These are phyloP conservation scores for Erodium trifolium DNA, from an alignment of 441 rosid genomes.

Conservation along the genomic window DNA sequence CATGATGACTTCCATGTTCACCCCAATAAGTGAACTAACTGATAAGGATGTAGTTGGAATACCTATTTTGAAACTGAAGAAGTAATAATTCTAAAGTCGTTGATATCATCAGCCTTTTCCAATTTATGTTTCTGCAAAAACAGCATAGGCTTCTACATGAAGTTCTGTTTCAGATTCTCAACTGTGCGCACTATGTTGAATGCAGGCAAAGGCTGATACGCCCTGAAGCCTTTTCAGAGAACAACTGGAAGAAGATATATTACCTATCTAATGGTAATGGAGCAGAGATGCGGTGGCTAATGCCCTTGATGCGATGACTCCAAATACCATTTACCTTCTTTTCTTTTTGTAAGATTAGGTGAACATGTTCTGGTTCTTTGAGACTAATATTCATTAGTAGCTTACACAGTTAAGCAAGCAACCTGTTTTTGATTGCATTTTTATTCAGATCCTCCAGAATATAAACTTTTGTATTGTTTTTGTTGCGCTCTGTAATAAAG, in stretches of 20 bases:
- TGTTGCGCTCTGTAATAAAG: too few relatives aligned
- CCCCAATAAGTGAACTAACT: neutral
- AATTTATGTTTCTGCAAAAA: too few relatives aligned
- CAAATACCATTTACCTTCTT: neutral
- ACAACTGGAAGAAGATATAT: conserved; percentile 71
- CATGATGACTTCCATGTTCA: neutral
- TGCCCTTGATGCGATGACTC: conserved; percentile 54
- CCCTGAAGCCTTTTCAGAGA: conserved; percentile 72
- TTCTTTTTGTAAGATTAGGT: neutral
- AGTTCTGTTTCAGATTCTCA: neutral
- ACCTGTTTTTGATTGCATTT: neutral
- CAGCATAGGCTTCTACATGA: too few relatives aligned
- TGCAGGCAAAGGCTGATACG: conserved; percentile 75
- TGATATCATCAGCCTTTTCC: too few relatives aligned
- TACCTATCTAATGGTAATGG: conserved; percentile 89
- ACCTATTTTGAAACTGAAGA: neutral
- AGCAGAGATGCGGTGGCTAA: conserved; percentile 73
- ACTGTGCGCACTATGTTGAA: neutral
- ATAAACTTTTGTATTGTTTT: neutral
- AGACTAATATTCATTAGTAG: neutral
- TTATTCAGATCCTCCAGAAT: neutral
- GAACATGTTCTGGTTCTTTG: neutral
- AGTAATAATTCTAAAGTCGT: too few relatives aligned
- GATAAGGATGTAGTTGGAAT: neutral
- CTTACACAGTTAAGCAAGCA: neutral